Evolutionary conservation across 192 early-diverging fungal species (phyloP).

Genomic region (Gonapodya sp.): DNA sequence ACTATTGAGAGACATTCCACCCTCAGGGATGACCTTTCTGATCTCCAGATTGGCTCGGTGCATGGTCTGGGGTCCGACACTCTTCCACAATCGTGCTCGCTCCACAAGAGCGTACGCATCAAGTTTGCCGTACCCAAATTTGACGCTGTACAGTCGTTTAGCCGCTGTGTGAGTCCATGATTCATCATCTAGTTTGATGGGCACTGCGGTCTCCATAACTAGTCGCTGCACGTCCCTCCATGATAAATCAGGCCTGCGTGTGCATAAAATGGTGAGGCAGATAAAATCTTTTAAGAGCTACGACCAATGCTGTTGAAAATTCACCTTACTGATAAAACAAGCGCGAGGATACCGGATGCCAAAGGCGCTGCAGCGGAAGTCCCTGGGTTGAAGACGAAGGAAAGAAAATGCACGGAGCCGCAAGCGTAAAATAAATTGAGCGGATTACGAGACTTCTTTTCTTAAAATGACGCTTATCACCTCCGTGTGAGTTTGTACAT

Average conservation of each 20-base stretch:
- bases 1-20: conserved; percentile 22
- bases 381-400: conserved; percentile 74
- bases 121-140: conserved; percentile 86
- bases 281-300: too few species aligned
- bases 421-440: conserved; percentile 52
- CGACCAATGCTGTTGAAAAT: conserved; percentile 9
- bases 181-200: conserved; percentile 53
- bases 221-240: conserved; percentile 94
- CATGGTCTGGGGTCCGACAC: conserved; percentile 54
- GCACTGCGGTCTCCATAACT: conserved; percentile 64
- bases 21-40: conserved; percentile 38
- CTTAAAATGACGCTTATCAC: too few species aligned
- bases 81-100: conserved; percentile 53
- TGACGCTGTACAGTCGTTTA: conserved; percentile 78
- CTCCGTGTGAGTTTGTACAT: too few species aligned
- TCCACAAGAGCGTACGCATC: conserved; percentile 78
- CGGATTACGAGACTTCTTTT: too few species aligned
- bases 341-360: conserved; percentile 79
- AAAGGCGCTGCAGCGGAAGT: conserved; percentile 94
- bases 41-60: conserved; percentile 30
- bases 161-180: conserved; percentile 63
- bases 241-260: conserved; percentile 75
- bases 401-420: conserved; percentile 62
- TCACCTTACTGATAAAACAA: conserved; percentile 56
- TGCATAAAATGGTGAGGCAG: too few species aligned